phyloP scores from a whole-genome alignment of 108 stramenopile genomes.

The Cyclostephanos tholiformis region DNA sequence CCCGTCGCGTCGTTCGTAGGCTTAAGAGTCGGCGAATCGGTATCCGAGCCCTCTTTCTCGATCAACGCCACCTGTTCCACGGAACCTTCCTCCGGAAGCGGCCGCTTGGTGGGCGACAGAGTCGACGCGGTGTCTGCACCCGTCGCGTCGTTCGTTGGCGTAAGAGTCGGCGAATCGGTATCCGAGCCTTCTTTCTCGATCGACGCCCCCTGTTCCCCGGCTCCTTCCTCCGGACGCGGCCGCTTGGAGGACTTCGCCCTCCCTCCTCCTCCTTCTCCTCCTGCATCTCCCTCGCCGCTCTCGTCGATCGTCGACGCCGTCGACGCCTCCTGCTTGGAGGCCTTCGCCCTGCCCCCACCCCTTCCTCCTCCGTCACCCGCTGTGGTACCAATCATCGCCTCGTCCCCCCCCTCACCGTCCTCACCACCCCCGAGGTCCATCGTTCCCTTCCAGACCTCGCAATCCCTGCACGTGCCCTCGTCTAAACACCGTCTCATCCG shows the following conservation, averaged over 20 bases:
- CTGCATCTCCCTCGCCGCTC: background rate
- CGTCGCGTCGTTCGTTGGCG: background rate
- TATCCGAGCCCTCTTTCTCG: background rate
- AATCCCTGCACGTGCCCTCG: conserved; percentile 38
- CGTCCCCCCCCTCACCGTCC: background rate
- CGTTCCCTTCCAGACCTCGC: conserved; percentile 29
- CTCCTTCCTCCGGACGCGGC: background rate
- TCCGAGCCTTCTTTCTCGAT: background rate
- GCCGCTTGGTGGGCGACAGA: background rate
- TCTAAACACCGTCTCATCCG: conserved; percentile 39
- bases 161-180: background rate
- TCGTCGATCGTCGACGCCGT: background rate
- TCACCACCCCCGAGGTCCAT: conserved; percentile 14
- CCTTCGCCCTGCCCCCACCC: conserved; percentile 10
- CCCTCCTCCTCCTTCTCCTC: background rate
- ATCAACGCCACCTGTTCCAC: background rate
- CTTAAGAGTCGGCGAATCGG: background rate
- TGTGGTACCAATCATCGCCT: background rate
- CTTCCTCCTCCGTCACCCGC: background rate
- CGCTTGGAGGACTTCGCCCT: background rate
- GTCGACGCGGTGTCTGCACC: too few relatives aligned
- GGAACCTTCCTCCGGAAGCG: background rate
- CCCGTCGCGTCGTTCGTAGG: background rate
- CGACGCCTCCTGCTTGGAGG: background rate
- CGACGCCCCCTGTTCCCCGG: background rate